Evolutionary conservation across 495 filamentous ascomycete genomes (phyloP), one percentile per base, ranked within the genome.

Genomic region (Aspergillus coremiiformis): DNA sequence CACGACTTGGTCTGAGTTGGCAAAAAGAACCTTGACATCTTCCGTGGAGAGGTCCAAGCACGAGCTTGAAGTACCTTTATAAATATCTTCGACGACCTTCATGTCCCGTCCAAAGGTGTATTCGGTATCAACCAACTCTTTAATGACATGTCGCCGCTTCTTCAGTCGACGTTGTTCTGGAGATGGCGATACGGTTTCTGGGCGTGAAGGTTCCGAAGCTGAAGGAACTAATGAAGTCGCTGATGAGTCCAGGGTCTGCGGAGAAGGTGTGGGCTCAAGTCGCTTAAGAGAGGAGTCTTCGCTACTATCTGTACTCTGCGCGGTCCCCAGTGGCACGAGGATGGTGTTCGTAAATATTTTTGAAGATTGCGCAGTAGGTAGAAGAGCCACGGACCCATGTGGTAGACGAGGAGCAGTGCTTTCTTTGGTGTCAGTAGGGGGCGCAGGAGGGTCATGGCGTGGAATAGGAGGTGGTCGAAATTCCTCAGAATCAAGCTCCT

Each of bases 31-130:
- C 64, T 88, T 93, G 52, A 93, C 82, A 51, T 95, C 94, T 41
- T 90, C 85, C 15, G 75, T 65, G 22, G 85, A 87, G n/a, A 96
- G 77, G 47, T 87, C 80, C 17, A 89, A 79, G 42, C 84, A 86
- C 15, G 89, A 84, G 54, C 86, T 85, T 0, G 89, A 89, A 0
- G 93, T 96, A n/a, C 86, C 89, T 66, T 91, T 94, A 74, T 96
- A 98, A 39, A 97, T 96, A 59, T 96, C 89, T 60, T 94, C 87
- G 5, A 94, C 84, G 33, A 98, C 89, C 59, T 87, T 95, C 89
- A 98, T 92, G 67, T 98, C 93, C 54, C 85, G 78, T 41, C 89
- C 78, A 66, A 91, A 97, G 14, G 81, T 80, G 24, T 85, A 80
- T 63, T 98, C 93, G 3, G 94, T 98, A 57, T 95, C 89, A 33